These are phyloP conservation scores for Saccharum hybrid DNA, from an alignment of 202 grass and related monocot species.

Conservation along the genomic window DNA sequence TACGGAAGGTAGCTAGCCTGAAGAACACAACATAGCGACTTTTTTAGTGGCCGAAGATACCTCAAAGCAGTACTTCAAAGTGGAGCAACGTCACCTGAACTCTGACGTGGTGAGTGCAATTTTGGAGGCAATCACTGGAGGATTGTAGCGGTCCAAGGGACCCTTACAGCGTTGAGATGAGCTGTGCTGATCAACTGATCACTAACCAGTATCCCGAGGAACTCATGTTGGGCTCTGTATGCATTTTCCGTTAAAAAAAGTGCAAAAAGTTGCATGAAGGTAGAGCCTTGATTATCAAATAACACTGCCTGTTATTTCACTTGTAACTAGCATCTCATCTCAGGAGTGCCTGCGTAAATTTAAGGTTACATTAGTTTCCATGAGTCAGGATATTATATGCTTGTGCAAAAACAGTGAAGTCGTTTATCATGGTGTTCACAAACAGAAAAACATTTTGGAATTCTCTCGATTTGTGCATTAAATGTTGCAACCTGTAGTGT, in stretches of 20 bases:
- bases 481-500: not conserved
- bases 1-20: conserved; percentile 32
- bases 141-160: conserved; percentile 21
- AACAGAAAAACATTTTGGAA: conserved; percentile 20
- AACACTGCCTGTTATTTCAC: conserved; percentile 13
- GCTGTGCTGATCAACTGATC: conserved; percentile 36
- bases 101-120: conserved; percentile 23
- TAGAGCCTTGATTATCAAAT: conserved; percentile 38
- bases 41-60: conserved; percentile 26
- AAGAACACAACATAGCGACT: conserved; percentile 40
- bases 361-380: conserved; percentile 25
- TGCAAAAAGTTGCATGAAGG: conserved; percentile 35
- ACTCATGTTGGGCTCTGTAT: conserved; percentile 47
- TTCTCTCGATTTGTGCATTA: conserved; percentile 16
- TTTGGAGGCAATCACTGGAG: conserved; percentile 43
- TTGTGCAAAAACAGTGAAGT: conserved; percentile 14
- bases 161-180: conserved; percentile 27
- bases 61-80: conserved; percentile 38
- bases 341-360: conserved; percentile 10
- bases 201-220: conserved; percentile 39
- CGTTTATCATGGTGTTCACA: not conserved
- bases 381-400: conserved; percentile 28
- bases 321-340: conserved; percentile 7
- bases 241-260: conserved; percentile 27
- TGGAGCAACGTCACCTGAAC: conserved; percentile 36